Evolutionary conservation across 169 alveolate species (phyloP).

Genomic region (Miamiensis avidus): DNA sequence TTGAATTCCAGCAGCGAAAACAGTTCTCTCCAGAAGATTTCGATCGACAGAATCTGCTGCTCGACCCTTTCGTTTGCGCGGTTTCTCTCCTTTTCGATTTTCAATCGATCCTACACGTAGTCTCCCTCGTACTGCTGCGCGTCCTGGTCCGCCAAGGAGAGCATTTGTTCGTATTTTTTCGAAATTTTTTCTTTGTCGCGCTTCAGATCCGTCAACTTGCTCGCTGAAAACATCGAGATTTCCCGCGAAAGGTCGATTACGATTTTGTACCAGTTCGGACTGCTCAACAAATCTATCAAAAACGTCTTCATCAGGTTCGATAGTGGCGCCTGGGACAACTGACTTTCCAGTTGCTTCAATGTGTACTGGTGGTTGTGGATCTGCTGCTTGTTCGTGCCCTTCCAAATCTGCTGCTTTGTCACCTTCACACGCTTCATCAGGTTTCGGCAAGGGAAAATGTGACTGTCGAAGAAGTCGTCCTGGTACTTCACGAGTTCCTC

Average conservation of each 20-base stretch:
- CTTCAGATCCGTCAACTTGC: neutral
- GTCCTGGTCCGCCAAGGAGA: neutral
- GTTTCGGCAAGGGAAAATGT: neutral
- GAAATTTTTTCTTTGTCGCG: neutral
- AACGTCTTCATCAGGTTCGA: neutral
- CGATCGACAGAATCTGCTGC: neutral
- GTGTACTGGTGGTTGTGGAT: neutral
- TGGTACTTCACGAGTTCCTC: neutral
- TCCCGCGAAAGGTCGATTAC: neutral
- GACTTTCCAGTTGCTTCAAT: neutral
- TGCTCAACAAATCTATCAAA: neutral
- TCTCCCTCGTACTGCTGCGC: neutral
- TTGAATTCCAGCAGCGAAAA: neutral
- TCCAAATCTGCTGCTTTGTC: neutral
- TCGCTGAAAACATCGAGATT: neutral
- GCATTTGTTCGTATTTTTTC: neutral
- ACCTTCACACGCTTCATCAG: neutral
- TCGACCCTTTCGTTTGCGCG: neutral
- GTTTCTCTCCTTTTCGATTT: neutral
- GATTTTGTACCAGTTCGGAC: neutral
- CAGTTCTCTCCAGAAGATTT: conserved; percentile 36
- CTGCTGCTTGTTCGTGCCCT: neutral
- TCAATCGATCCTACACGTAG: neutral
- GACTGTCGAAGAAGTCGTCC: neutral
- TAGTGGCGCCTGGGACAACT: neutral